Conservation (phyloP, 2,329 filamentous ascomycete genomes). For the Clarireedia homoeocarpa region DNA sequence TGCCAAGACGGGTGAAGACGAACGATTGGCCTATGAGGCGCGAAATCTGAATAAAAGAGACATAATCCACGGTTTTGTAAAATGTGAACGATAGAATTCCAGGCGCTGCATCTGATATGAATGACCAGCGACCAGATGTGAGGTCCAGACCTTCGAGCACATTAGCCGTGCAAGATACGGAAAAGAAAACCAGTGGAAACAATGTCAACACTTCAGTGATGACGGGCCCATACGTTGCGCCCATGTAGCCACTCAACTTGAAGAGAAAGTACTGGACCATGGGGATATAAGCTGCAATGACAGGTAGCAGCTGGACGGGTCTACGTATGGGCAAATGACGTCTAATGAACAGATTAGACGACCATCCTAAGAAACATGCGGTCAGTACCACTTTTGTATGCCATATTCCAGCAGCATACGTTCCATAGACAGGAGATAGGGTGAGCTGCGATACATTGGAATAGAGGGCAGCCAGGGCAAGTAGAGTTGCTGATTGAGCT, state of each 20-base stretch:
- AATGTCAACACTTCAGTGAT: constrained; percentile 68
- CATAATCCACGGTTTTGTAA: constrained; percentile 40
- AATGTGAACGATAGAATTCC: constrained; percentile 59
- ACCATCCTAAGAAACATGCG: constrained; percentile 64
- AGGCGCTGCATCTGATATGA: constrained; percentile 54
- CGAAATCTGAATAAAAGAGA: constrained; percentile 35
- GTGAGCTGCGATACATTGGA: constrained; percentile 67
- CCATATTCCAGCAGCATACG: constrained; percentile 66
- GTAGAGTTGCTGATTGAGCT: constrained; percentile 35
- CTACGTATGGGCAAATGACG: constrained; percentile 39
- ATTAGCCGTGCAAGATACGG: constrained; percentile 55
- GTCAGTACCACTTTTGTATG: constrained; percentile 61
- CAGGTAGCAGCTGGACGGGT: constrained; percentile 51
- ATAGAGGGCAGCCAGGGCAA: constrained; percentile 52
- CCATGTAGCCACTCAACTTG: constrained; percentile 55
- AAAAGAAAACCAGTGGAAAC: constrained; percentile 59
- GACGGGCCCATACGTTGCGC: constrained; percentile 64
- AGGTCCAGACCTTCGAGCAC: constrained; percentile 54
- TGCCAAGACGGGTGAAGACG: constrained; percentile 60
- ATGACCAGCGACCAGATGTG: constrained; percentile 42
- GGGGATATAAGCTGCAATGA: constrained; percentile 70
- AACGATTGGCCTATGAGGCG: constrained; percentile 52
- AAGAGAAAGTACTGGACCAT: constrained; percentile 65
- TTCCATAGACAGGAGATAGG: constrained; percentile 82
- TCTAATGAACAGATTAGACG: constrained; percentile 52